phyloP scores from a whole-genome alignment of 345 rosid species.

The Aurinia saxatilis region DNA sequence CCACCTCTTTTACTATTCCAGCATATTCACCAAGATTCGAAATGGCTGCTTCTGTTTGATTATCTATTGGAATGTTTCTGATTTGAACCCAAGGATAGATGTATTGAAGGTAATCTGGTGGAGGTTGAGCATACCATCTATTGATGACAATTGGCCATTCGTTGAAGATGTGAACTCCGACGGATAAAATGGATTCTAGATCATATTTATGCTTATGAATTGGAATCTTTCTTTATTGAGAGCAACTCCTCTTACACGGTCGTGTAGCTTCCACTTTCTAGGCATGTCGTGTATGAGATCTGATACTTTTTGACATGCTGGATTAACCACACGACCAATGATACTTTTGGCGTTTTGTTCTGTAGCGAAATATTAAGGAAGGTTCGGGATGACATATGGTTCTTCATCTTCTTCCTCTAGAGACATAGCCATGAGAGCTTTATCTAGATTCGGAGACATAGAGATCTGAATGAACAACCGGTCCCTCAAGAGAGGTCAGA shows the following conservation, averaged over 20 bases:
- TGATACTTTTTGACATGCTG: not conserved
- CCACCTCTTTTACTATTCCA: not conserved
- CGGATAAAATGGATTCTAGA: not conserved
- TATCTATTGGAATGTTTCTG: not conserved
- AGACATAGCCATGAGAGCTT: too few species aligned
- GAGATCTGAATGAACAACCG: too few species aligned
- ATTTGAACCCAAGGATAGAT: not conserved
- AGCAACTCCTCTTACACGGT: not conserved
- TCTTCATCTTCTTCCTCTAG: not conserved
- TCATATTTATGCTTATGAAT: not conserved
- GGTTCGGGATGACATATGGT: not conserved
- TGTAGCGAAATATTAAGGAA: not conserved
- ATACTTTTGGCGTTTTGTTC: not conserved
- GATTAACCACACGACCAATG: not conserved
- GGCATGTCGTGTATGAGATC: not conserved
- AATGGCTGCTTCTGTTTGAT: not conserved
- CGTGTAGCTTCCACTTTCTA: not conserved
- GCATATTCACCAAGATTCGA: not conserved
- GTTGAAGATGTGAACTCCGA: not conserved
- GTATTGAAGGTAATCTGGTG: not conserved
- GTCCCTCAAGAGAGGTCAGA: too few species aligned
- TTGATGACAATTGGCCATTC: not conserved
- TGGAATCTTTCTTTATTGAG: not conserved
- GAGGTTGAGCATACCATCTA: not conserved
- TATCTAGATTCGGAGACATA: too few species aligned